phyloP scores from a whole-genome alignment of 257 asterid species.

The Ehretia macrophylla region DNA sequence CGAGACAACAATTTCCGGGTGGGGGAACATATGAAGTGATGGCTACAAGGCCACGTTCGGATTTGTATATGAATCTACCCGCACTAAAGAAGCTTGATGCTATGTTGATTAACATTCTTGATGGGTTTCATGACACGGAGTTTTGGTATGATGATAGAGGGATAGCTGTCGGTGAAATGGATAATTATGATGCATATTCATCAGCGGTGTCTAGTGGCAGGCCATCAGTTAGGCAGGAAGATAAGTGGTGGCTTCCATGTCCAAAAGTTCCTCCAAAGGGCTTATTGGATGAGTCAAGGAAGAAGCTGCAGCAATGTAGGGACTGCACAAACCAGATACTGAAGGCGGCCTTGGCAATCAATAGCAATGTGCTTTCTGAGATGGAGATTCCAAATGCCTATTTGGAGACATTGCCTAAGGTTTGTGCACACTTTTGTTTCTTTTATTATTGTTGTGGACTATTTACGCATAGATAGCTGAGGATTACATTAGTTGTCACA shows the following conservation, averaged over 20 bases:
- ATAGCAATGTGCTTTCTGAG: constrained; percentile 79
- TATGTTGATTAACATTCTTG: constrained; percentile 81
- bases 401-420: constrained; percentile 90
- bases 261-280: constrained; percentile 93
- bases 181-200: constrained; percentile 40
- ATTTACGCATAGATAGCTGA: background rate
- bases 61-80: constrained; percentile 79
- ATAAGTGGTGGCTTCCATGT: constrained; percentile 99
- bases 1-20: constrained; percentile 70
- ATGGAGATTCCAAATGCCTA: constrained; percentile 92
- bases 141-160: constrained; percentile 95
- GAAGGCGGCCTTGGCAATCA: constrained; percentile 96
- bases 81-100: constrained; percentile 97
- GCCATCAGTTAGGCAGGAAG: constrained; percentile 95
- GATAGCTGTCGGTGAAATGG: constrained; percentile 42
- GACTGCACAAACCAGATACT: constrained; percentile 94
- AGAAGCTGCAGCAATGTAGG: constrained; percentile 88
- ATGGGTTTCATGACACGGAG: constrained; percentile 74
- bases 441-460: background rate
- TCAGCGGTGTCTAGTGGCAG: constrained; percentile 53
- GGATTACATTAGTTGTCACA: no score
- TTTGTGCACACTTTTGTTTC: constrained; percentile 14
- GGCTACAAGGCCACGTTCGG: constrained; percentile 78
- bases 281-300: constrained; percentile 71
- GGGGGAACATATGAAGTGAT: constrained; percentile 87